A percentile compares a stretch with the other conserved stretches of the same genome.
Conservation (phyloP, 495 filamentous ascomycete species). For the Tirmania nivea region DNA sequence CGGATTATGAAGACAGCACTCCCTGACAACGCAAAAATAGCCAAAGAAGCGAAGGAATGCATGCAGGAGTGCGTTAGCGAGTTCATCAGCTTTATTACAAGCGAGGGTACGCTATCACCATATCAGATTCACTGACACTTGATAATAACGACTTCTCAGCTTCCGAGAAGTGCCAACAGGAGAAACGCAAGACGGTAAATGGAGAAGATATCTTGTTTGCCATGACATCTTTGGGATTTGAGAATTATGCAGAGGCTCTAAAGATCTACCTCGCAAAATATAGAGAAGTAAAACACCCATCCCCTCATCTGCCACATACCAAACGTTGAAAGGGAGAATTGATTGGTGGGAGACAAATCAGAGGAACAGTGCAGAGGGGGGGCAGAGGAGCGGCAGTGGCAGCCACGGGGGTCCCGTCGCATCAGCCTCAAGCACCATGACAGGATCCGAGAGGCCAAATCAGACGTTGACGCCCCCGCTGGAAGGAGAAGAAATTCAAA, state of each 20-base stretch:
- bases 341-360: constrained; percentile 23
- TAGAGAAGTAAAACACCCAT: constrained; percentile 59
- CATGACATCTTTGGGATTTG: constrained; percentile 96
- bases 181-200: constrained; percentile 97
- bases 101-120: constrained; percentile 48
- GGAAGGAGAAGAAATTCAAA: constrained; percentile 18
- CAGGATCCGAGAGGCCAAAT: constrained; percentile 17
- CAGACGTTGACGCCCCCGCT: constrained; percentile 20
- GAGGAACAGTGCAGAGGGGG: constrained; percentile 23
- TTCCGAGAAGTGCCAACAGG: constrained; percentile 96
- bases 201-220: constrained; percentile 96
- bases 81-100: constrained; percentile 99
- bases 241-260: constrained; percentile 93
- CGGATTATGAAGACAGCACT: constrained; percentile 97
- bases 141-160: constrained; percentile 33
- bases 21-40: constrained; percentile 97
- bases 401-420: constrained; percentile 5
- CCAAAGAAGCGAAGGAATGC: constrained; percentile 97
- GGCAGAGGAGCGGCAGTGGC: constrained; percentile 17
- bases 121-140: not conserved
- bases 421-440: constrained; percentile 9
- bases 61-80: constrained; percentile 99
- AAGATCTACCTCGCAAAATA: constrained; percentile 98
- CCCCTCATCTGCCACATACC: constrained; percentile 7
- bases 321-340: constrained; percentile 22